A percentile compares a stretch with the other conserved stretches of the same genome.
Evolutionary conservation across 106 monocot genomes (phyloP).

Genomic region (Dioscorea alata): DNA sequence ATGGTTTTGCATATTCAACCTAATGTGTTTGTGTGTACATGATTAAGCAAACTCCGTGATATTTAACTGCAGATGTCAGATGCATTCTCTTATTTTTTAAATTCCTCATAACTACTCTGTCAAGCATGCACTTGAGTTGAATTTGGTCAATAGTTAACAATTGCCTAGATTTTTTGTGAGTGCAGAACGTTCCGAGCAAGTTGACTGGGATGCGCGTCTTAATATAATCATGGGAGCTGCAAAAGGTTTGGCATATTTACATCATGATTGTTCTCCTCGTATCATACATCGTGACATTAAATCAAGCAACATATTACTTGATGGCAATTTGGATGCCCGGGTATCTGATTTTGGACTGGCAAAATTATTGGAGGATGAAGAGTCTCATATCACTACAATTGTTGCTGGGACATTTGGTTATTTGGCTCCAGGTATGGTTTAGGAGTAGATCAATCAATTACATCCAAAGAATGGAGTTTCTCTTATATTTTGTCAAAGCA

Average conservation of each 20-base stretch:
- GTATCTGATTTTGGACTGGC: constrained; percentile 99
- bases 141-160: too few species aligned
- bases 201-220: constrained; percentile 94
- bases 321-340: constrained; percentile 84
- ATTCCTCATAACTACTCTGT: too few species aligned
- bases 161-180: constrained; percentile 5
- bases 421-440: constrained; percentile 82
- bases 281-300: constrained; percentile 99
- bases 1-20: too few species aligned
- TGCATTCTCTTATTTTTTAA: too few species aligned
- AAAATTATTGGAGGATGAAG: constrained; percentile 88
- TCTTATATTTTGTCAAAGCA: too few species aligned
- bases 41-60: too few species aligned
- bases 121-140: too few species aligned
- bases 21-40: too few species aligned
- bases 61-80: too few species aligned
- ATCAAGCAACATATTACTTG: constrained; percentile 97
- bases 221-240: constrained; percentile 94
- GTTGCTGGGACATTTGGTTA: constrained; percentile 99
- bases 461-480: too few species aligned
- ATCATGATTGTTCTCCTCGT: constrained; percentile 97
- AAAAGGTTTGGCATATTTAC: constrained; percentile 91
- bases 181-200: constrained; percentile 75
- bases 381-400: constrained; percentile 93
- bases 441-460: too few species aligned